phyloP scores from a whole-genome alignment of 768 basidiomycete species.

The Mycena leptocephala region DNA sequence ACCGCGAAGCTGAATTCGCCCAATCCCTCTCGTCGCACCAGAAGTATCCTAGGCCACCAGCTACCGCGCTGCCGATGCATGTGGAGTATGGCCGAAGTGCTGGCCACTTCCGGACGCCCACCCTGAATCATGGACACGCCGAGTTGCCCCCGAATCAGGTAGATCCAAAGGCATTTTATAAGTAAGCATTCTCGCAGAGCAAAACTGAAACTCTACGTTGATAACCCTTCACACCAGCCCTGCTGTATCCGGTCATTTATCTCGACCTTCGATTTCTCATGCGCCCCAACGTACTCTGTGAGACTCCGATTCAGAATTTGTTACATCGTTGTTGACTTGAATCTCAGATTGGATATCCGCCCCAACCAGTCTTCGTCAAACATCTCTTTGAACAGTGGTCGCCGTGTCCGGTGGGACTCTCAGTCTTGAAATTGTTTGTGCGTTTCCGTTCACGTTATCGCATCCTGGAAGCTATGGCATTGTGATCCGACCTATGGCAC shows the following conservation, averaged over 20 bases:
- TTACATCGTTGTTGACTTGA: background rate
- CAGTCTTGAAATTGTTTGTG: background rate
- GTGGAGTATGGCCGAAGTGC: background rate
- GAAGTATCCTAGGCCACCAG: background rate
- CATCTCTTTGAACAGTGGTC: background rate
- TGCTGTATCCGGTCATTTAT: constrained; percentile 67
- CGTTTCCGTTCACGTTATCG: background rate
- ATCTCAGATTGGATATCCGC: constrained; percentile 1
- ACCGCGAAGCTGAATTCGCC: constrained; percentile 20
- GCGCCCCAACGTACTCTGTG: constrained; percentile 10
- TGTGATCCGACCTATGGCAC: background rate
- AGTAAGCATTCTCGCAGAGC: background rate
- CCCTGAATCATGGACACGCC: background rate
- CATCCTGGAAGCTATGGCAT: background rate
- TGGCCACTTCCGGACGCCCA: background rate
- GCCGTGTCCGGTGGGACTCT: constrained; percentile 27
- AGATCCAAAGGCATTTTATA: constrained; percentile 35
- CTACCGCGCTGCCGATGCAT: background rate
- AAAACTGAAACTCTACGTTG: background rate
- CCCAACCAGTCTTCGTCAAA: constrained; percentile 1
- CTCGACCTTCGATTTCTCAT: constrained; percentile 40
- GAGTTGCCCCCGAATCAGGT: background rate
- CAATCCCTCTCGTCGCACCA: background rate
- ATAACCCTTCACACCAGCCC: constrained; percentile 52
- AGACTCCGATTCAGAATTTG: background rate